These are phyloP conservation scores for Meyerozyma athensensis DNA, from an alignment of 1,139 yeast genomes.

Conservation along the genomic window DNA sequence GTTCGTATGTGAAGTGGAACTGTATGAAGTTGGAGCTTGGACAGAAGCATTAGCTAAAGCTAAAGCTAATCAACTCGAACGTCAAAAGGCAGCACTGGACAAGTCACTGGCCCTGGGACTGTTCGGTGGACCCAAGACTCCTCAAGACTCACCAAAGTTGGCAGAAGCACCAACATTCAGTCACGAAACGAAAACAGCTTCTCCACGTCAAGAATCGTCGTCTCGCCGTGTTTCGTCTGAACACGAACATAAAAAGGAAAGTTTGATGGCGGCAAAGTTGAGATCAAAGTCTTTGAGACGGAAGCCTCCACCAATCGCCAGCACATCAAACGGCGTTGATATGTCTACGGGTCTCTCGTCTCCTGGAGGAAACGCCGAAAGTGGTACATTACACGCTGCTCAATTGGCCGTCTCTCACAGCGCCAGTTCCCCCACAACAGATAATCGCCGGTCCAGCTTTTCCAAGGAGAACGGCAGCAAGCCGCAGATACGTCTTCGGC, in stretches of 20 bases:
- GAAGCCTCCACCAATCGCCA: constrained; percentile 31
- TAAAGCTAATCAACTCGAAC: constrained; percentile 44
- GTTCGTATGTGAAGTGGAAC: constrained; percentile 55
- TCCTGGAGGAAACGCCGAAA: constrained; percentile 14
- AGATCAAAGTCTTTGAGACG: constrained; percentile 19
- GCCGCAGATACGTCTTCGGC: constrained; percentile 5
- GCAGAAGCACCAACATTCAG: constrained; percentile 21
- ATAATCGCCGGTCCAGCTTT: constrained; percentile 34
- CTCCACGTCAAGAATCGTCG: neutral
- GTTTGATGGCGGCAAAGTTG: constrained; percentile 12
- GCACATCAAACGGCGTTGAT: constrained; percentile 17
- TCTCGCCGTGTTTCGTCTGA: constrained; percentile 1
- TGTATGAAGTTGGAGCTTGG: constrained; percentile 50
- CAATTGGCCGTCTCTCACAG: constrained; percentile 42
- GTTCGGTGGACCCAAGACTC: constrained; percentile 6
- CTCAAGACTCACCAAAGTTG: constrained; percentile 21
- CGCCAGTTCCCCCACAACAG: constrained; percentile 20
- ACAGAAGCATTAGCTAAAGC: constrained; percentile 50
- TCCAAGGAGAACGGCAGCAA: constrained; percentile 25
- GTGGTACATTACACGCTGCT: constrained; percentile 39
- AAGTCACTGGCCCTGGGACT: constrained; percentile 22
- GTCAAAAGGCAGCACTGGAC: constrained; percentile 22
- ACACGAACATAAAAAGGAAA: constrained; percentile 6
- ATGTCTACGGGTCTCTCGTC: constrained; percentile 33
- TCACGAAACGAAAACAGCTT: constrained; percentile 5